phyloP scores from a whole-genome alignment of 2,329 filamentous ascomycete genomes.

The Thyridium curvatum region DNA sequence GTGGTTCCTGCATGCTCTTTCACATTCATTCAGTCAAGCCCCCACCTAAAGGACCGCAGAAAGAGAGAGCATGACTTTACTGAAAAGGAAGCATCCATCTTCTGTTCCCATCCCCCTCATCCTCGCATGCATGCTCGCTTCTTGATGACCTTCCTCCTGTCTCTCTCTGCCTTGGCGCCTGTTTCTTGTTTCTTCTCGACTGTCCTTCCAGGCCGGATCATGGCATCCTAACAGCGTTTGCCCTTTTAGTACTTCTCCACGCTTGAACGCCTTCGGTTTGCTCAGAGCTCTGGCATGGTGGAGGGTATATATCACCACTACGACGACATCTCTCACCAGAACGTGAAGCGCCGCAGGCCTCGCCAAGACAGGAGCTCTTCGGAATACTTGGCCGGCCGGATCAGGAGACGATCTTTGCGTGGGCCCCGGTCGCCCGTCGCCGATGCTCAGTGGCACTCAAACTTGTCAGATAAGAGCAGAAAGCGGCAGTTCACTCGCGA shows the following conservation, averaged over 20 bases:
- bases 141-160: no score
- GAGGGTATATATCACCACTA: constrained; percentile 28
- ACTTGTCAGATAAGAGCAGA: constrained; percentile 66
- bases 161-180: no score
- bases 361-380: constrained; percentile 19
- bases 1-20: no score
- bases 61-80: no score
- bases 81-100: no score
- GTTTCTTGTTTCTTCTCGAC: no score
- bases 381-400: constrained; percentile 22
- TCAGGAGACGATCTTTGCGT: constrained; percentile 20
- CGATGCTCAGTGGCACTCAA: constrained; percentile 63
- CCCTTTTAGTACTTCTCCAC: constrained; percentile 62
- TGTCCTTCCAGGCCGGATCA: no score
- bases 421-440: constrained; percentile 36
- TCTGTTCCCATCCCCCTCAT: no score
- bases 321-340: constrained; percentile 22
- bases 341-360: constrained; percentile 20
- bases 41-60: no score
- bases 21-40: no score
- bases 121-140: no score
- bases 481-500: constrained; percentile 64
- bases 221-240: no score
- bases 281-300: constrained; percentile 33
- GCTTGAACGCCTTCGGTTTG: constrained; percentile 63